A percentile compares a stretch with the other conserved stretches of the same genome.
Evolutionary conservation across 2,329 filamentous ascomycete genomes (phyloP).

Genomic region (Nothophoma quercina): DNA sequence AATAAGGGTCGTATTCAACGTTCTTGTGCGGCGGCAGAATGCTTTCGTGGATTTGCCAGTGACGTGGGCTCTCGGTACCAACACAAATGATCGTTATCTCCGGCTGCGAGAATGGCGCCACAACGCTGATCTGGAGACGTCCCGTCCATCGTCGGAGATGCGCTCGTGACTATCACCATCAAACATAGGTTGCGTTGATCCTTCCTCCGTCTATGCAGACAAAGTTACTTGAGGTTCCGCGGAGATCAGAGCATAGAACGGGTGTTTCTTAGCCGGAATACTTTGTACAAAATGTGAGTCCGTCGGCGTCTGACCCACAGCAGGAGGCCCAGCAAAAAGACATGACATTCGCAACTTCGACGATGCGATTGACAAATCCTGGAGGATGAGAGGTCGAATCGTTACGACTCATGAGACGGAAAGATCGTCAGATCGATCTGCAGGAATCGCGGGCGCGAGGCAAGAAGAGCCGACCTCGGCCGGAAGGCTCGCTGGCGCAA

Average conservation of each 20-base stretch:
- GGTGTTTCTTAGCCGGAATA: background rate
- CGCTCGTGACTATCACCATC: background rate
- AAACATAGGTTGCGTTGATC: background rate
- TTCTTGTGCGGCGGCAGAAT: background rate
- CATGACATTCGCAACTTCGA: background rate
- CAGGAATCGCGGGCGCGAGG: background rate
- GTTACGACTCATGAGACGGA: conserved; percentile 3
- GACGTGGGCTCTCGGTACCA: conserved; percentile 2
- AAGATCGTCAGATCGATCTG: conserved; percentile 15
- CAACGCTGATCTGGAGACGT: conserved; percentile 1
- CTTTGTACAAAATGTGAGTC: background rate
- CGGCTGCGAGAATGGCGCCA: background rate
- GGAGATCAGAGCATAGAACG: background rate
- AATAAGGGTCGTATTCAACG: background rate
- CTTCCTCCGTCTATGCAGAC: background rate
- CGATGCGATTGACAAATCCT: background rate
- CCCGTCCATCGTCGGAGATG: background rate
- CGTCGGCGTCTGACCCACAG: conserved; percentile 2
- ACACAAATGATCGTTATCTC: background rate
- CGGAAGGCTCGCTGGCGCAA: conserved; percentile 7
- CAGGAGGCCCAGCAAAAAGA: background rate
- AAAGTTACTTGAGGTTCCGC: background rate
- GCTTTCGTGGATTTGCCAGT: conserved; percentile 2
- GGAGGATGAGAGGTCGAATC: background rate
- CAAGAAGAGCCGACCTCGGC: conserved; percentile 9